Evolutionary conservation across 495 filamentous ascomycete genomes (phyloP).

Genomic region (Glarea lozoyensis): DNA sequence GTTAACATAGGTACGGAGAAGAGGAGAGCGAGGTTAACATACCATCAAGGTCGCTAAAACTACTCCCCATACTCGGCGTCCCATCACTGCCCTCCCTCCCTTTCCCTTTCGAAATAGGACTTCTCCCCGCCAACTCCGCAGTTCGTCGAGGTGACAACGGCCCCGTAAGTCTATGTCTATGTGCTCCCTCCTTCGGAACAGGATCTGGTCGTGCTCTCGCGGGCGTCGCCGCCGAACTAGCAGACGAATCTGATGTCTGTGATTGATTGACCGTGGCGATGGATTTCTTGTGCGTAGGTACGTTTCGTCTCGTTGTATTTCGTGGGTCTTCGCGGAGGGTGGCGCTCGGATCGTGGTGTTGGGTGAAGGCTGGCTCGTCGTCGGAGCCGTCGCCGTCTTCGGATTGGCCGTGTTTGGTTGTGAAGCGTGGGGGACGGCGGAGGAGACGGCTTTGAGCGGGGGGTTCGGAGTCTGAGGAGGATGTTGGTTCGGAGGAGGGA

Average conservation of each 20-base stretch:
- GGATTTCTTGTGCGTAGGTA: slow-evolving; percentile 17
- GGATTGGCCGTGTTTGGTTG: slow-evolving; percentile 28
- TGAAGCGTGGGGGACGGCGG: slow-evolving; percentile 42
- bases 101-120: slow-evolving; percentile 42
- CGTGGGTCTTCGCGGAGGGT: slow-evolving; percentile 49
- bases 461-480: slow-evolving; percentile 11
- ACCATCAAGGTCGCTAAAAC: slow-evolving; percentile 96
- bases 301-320: slow-evolving; percentile 26
- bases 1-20: slow-evolving; percentile 1
- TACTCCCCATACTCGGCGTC: slow-evolving; percentile 94
- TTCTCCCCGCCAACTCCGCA: slow-evolving; percentile 47
- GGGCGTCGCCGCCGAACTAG: slow-evolving; percentile 44
- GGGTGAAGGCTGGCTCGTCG: slow-evolving; percentile 53
- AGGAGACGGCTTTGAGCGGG: slow-evolving; percentile 43
- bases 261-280: slow-evolving; percentile 30
- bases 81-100: slow-evolving; percentile 69
- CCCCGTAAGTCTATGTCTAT: slow-evolving; percentile 9
- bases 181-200: slow-evolving; percentile 2
- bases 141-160: slow-evolving; percentile 36
- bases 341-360: slow-evolving; percentile 46
- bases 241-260: slow-evolving; percentile 50
- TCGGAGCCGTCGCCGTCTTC: slow-evolving; percentile 48
- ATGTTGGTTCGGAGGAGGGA: slow-evolving; percentile 23
- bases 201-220: slow-evolving; percentile 17
- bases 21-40: slow-evolving; percentile 22